Base-by-base conservation (phyloP, 2,329 filamentous ascomycete species). In the Dothistroma pini region DNA sequence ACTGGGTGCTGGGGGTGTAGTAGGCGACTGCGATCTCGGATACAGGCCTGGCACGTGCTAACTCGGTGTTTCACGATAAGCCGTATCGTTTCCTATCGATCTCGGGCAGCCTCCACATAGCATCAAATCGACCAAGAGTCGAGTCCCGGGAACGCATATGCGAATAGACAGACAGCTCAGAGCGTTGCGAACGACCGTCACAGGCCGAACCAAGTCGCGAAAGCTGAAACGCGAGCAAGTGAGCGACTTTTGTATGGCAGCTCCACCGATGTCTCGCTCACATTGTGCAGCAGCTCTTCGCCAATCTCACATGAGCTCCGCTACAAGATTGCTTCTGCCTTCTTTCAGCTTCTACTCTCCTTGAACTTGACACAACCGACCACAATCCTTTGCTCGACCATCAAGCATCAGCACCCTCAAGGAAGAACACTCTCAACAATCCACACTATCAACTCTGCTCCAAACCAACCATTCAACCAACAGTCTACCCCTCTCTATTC, bases 221-320 rank as follows among this genome's bases (percentile, higher is more conserved):
- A 25, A n/a, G 48, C 48, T 51, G 21, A 31, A 31, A 29, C 22
- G 29, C 21, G 48, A 29, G 48, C 48, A 29, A 51, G 29, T 51
- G 48, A 51, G 48, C 48, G 4, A 6, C 29, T n/a, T 51, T 29
- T 31, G 21, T 25, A 31, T 51, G 48, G 29, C 21, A n/a, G 22
- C 29, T 25, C 21, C 48, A 51, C 29, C 21, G 12, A 51, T 29
- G 25, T 12, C 16, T 21, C 29, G 21, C 48, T 51, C 48, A 51
- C 22, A 29, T 51, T 51, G 21, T 29, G 29, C 21, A 25, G 22
- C 48, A 25, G 21, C 48, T 51, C 16, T 14, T 25, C 38, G 22
- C 29, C 19, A 31, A 56, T 19, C 29, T 47, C 38, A 58, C 35
- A 29, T 58, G 48, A 41, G 31, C 48, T 38, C 22, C 56, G 35